These are phyloP conservation scores for Phytophthora pseudosyringae DNA, from an alignment of 352 stramenopile species.

Conservation along the genomic window DNA sequence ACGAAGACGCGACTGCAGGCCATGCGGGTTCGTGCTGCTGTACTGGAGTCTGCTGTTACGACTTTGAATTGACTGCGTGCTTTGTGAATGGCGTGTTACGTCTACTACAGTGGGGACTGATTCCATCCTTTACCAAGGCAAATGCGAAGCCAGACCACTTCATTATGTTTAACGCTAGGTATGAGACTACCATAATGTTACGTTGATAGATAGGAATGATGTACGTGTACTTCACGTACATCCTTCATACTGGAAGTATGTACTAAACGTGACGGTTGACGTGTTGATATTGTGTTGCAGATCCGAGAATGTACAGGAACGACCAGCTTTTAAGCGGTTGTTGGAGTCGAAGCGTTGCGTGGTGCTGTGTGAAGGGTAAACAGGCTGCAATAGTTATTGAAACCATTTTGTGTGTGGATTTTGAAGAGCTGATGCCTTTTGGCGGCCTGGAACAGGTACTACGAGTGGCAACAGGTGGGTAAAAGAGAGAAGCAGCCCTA, in stretches of 20 bases:
- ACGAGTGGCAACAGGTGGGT: conserved; percentile 91
- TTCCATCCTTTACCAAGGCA: conserved; percentile 86
- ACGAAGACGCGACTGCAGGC: conserved; percentile 52
- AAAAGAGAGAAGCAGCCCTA: conserved; percentile 92
- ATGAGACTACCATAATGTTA: background rate
- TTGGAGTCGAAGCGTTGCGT: conserved; percentile 81
- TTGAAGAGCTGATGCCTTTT: background rate
- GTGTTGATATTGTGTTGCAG: conserved; percentile 29
- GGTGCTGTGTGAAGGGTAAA: conserved; percentile 81
- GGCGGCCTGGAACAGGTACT: conserved; percentile 58
- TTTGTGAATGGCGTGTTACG: background rate
- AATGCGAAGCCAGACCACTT: conserved; percentile 82
- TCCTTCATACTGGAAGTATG: too few species aligned
- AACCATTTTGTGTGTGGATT: background rate
- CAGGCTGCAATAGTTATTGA: background rate
- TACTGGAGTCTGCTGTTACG: background rate
- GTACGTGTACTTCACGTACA: too few species aligned
- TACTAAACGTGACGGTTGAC: background rate
- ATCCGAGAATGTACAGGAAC: conserved; percentile 73
- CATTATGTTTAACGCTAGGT: conserved; percentile 89
- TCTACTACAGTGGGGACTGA: conserved; percentile 67
- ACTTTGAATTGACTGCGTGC: conserved; percentile 4
- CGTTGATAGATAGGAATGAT: background rate
- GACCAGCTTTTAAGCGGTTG: conserved; percentile 76
- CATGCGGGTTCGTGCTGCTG: conserved; percentile 57